A percentile compares a stretch with the other conserved stretches of the same genome.
phyloP scores from a whole-genome alignment of 768 basidiomycete genomes.

The Mycena vitilis region DNA sequence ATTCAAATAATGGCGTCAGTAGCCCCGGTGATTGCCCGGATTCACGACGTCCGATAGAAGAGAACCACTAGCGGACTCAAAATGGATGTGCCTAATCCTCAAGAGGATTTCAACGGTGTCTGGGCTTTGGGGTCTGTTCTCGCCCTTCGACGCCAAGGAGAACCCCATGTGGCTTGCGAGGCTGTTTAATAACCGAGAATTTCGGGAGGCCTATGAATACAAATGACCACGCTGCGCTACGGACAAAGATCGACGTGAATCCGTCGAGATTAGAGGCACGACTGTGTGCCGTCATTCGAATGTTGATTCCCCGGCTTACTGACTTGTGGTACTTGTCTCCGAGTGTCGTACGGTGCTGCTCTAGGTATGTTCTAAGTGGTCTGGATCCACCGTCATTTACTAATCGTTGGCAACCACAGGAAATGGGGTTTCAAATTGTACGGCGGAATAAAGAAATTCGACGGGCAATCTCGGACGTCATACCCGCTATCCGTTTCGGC shows the following conservation, averaged over 20 bases:
- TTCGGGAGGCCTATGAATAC: not conserved
- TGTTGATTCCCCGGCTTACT: no score
- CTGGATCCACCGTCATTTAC: not conserved
- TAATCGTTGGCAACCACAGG: not conserved
- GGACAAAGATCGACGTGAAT: slow-evolving; percentile 6
- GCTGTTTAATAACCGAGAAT: not conserved
- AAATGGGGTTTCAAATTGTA: no score
- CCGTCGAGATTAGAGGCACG: not conserved
- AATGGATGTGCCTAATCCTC: not conserved
- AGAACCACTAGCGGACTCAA: not conserved
- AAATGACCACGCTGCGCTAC: not conserved
- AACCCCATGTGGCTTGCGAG: not conserved
- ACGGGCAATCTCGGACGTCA: slow-evolving; percentile 6
- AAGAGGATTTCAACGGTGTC: not conserved
- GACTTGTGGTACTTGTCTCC: no score
- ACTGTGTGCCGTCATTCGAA: no score
- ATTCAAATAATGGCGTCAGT: not conserved
- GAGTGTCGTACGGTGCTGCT: not conserved
- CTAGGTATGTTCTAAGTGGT: not conserved
- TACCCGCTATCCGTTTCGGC: slow-evolving; percentile 11
- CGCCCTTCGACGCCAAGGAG: not conserved
- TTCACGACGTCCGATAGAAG: not conserved
- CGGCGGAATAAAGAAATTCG: no score
- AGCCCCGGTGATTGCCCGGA: not conserved
- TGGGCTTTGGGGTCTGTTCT: not conserved